phyloP scores from a whole-genome alignment of 1,284 basidiomycete genomes.

The Ustilago sp. region DNA sequence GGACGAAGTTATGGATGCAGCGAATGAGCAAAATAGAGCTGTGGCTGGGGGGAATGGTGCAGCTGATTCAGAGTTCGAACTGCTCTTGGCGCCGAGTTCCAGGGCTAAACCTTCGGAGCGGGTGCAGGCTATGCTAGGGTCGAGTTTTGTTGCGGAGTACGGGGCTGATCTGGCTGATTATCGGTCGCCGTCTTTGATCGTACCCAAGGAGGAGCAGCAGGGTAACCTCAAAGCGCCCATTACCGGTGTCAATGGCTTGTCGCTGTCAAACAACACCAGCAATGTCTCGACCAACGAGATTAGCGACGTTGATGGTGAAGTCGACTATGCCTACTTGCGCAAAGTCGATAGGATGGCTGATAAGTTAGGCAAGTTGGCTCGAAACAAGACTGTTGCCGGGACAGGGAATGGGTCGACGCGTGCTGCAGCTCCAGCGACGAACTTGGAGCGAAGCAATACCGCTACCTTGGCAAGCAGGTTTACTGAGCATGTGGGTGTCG shows the following conservation, averaged over 20 bases:
- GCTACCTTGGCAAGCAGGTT: slow-evolving; percentile 21
- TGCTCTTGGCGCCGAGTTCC: slow-evolving; percentile 11
- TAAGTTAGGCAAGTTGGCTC: slow-evolving; percentile 44
- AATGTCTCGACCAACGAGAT: slow-evolving; percentile 33
- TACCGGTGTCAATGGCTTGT: not conserved
- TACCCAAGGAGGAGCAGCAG: slow-evolving; percentile 12
- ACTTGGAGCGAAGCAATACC: slow-evolving; percentile 16
- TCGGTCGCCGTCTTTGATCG: slow-evolving; percentile 18
- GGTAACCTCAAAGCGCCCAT: slow-evolving; percentile 12
- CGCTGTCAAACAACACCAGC: slow-evolving; percentile 21
- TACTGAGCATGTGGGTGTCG: slow-evolving; percentile 22
- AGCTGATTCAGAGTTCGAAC: slow-evolving; percentile 20
- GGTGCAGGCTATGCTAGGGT: slow-evolving; percentile 39
- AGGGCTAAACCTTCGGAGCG: slow-evolving; percentile 38
- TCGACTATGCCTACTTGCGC: slow-evolving; percentile 40
- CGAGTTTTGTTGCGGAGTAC: slow-evolving; percentile 44
- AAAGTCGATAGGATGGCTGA: slow-evolving; percentile 52
- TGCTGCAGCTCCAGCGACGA: slow-evolving; percentile 2
- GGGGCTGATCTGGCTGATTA: slow-evolving; percentile 25
- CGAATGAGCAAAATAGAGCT: not conserved
- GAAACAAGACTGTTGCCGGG: slow-evolving; percentile 11
- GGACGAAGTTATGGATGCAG: slow-evolving; percentile 17
- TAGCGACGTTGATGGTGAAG: slow-evolving; percentile 44
- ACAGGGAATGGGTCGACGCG: not conserved
- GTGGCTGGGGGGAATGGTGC: not conserved